These are phyloP conservation scores for Lyophyllum shimeji DNA, from an alignment of 768 basidiomycete genomes.

Conservation along the genomic window DNA sequence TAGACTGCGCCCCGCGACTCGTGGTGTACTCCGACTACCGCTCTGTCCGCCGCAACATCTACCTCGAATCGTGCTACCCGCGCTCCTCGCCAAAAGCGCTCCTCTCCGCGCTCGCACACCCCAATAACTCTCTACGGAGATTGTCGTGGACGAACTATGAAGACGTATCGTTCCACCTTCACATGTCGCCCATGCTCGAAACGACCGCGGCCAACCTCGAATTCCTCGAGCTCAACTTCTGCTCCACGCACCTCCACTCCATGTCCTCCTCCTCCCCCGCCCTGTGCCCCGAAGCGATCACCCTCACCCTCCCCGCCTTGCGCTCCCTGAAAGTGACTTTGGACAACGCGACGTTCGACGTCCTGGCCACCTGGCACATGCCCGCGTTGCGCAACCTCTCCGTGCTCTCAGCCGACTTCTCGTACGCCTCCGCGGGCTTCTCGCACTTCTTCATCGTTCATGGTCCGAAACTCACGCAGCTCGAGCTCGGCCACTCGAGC, in stretches of 20 bases:
- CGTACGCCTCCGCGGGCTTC: conserved; percentile 67
- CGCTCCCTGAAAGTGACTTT: conserved; percentile 68
- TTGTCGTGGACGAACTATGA: conserved; percentile 77
- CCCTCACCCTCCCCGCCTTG: conserved; percentile 60
- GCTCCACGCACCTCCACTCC: conserved; percentile 43
- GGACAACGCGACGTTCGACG: conserved; percentile 68
- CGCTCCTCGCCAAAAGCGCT: conserved; percentile 55
- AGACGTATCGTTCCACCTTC: conserved; percentile 53
- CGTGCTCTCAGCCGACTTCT: conserved; percentile 70
- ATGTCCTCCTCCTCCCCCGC: conserved; percentile 17
- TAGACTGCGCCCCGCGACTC: conserved; percentile 62
- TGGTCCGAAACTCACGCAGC: conserved; percentile 57
- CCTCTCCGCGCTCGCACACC: conserved; percentile 56
- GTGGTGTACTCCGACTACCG: conserved; percentile 64
- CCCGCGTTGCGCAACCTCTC: conserved; percentile 62
- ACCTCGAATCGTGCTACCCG: conserved; percentile 42
- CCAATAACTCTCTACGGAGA: conserved; percentile 50
- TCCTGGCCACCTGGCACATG: conserved; percentile 67
- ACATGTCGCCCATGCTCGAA: conserved; percentile 52
- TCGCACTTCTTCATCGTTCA: conserved; percentile 65
- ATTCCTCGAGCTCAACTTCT: conserved; percentile 68
- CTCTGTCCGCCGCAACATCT: conserved; percentile 57
- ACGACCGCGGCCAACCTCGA: conserved; percentile 56
- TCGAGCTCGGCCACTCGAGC: conserved; percentile 73
- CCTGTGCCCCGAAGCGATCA: conserved; percentile 20